Percentiles rank a stretch among this genome's conserved stretches.
These are phyloP conservation scores for Ascochyta clinopodiicola DNA, from an alignment of 2,329 filamentous ascomycete species.

Conservation along the genomic window DNA sequence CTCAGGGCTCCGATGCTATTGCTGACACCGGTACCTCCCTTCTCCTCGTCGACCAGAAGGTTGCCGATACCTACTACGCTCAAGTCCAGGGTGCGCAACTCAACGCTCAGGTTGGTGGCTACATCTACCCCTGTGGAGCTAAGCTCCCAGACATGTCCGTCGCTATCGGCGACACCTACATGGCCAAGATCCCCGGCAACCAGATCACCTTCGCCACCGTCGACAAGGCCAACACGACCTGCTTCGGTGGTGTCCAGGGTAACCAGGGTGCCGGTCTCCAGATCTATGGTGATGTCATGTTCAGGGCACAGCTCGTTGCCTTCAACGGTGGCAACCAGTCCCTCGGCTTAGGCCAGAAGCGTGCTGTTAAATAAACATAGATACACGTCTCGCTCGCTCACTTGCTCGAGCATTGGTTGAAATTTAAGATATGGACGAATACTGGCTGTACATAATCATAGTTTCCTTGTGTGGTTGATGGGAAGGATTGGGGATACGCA, in stretches of 20 bases:
- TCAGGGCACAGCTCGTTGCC: constrained; percentile 66
- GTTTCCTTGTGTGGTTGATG: background rate
- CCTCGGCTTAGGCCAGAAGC: constrained; percentile 58
- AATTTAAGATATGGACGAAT: constrained; percentile 10
- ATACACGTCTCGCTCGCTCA: background rate
- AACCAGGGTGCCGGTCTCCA: constrained; percentile 60
- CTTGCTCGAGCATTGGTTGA: constrained; percentile 9
- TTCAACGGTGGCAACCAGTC: constrained; percentile 62
- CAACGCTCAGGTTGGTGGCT: constrained; percentile 50
- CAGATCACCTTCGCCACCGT: constrained; percentile 50
- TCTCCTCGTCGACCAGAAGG: constrained; percentile 62
- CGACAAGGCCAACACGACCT: constrained; percentile 56
- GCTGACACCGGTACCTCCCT: constrained; percentile 67
- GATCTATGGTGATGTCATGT: constrained; percentile 69
- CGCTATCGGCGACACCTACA: constrained; percentile 63
- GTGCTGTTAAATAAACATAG: background rate
- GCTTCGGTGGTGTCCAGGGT: constrained; percentile 73
- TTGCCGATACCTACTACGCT: constrained; percentile 57
- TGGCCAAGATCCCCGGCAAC: constrained; percentile 62
- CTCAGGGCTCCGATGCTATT: constrained; percentile 53
- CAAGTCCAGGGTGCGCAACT: constrained; percentile 49
- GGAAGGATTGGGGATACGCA: background rate
- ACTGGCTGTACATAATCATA: constrained; percentile 18
- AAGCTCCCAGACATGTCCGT: constrained; percentile 56
- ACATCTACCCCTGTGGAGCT: constrained; percentile 53